Conservation (phyloP, 768 basidiomycete genomes). For the Mycena chlorophos region DNA sequence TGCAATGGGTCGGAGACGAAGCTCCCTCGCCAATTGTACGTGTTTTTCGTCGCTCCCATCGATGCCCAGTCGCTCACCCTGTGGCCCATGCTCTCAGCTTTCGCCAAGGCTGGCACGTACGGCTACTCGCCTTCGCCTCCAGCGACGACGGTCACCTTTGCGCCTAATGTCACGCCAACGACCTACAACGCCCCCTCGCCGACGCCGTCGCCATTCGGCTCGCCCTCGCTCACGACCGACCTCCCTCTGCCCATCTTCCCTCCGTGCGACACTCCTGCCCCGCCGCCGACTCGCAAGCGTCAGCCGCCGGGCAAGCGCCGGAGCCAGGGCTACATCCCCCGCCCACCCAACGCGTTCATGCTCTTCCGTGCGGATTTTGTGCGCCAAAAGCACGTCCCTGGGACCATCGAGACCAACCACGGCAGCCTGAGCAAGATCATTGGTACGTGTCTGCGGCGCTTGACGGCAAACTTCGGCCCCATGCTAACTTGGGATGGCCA, state of each 20-base stretch:
- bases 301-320: slow-evolving; percentile 62
- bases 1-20: slow-evolving; percentile 26
- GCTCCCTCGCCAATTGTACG: slow-evolving; percentile 37
- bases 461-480: slow-evolving; percentile 31
- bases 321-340: slow-evolving; percentile 66
- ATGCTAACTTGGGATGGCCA: slow-evolving; percentile 15
- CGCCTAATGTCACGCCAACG: slow-evolving; percentile 59
- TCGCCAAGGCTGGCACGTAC: slow-evolving; percentile 56
- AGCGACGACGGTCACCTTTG: slow-evolving; percentile 51
- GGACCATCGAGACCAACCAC: slow-evolving; percentile 76
- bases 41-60: slow-evolving; percentile 11
- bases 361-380: slow-evolving; percentile 84
- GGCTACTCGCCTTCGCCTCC: slow-evolving; percentile 47
- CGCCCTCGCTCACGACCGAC: slow-evolving; percentile 33
- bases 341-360: slow-evolving; percentile 86
- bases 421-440: slow-evolving; percentile 74
- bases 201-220: slow-evolving; percentile 23
- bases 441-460: slow-evolving; percentile 41
- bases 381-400: slow-evolving; percentile 75
- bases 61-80: background rate
- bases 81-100: slow-evolving; percentile 27
- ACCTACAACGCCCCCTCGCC: slow-evolving; percentile 42
- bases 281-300: slow-evolving; percentile 45
- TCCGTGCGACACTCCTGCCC: slow-evolving; percentile 44
- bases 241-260: slow-evolving; percentile 51